Base-by-base conservation (phyloP, 2,329 filamentous ascomycete genomes). In the Aspergillus quadrilineatus region DNA sequence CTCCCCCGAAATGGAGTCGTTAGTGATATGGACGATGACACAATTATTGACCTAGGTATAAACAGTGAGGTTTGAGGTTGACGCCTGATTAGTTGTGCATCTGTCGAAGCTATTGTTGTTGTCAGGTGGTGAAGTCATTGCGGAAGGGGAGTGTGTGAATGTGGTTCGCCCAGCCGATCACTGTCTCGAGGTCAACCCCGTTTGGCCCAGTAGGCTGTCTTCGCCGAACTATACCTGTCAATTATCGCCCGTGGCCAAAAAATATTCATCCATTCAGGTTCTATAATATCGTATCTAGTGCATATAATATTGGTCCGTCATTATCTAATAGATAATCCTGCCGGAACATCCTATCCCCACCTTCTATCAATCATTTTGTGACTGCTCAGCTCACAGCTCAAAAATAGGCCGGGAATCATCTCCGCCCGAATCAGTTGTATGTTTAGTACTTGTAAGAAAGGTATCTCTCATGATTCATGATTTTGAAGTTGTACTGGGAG, bases 1-100 rank as follows among this genome's bases (percentile, higher is more conserved):
- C 53, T 28, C 37, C 49, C 56, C 53, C 36, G 48, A 57, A 48
- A 59, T 53, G 53, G 56, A 44, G 56, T 54, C 45, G 56, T 4
- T 41, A 43, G 41, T 49, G 41, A 39, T 56, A 32, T 28, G 32
- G 44, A 50, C 9, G 34, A 14, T 5, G 34, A 37, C 5, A 5
- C 34, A 37, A 37, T 37, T 37, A 44, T 28, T 44, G 26, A 4
- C 22, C 4, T 28, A 29, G 42, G 12, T 28, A 9, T 37, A 28
- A 43, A 43, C 10, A 10, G 6, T 29, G 15, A 28, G 4, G 10
- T 12, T 44, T 10, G 6, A 28, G 22, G 1, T 4, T 6, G 26
- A 10, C n/a, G 41, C 4, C 12, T 14, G 34, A 14, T 5, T 37
- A 14, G 34, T 9, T 37, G 9, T 37, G 8, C 34, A 9, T 5